phyloP scores from a whole-genome alignment of 345 rosid species.

The Eucalyptus marginata region DNA sequence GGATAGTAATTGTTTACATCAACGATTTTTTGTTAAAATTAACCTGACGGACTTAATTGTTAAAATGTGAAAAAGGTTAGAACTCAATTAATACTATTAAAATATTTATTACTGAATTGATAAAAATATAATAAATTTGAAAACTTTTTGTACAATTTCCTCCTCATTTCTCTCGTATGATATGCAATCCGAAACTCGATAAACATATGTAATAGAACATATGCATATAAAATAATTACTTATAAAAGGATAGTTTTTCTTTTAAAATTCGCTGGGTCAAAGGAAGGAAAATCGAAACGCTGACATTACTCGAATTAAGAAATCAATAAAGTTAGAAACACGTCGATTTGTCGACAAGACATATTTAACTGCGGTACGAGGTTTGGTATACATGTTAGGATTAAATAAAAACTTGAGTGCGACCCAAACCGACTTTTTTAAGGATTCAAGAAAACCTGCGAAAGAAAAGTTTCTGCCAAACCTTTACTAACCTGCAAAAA shows the following conservation, averaged over 20 bases:
- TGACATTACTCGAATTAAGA: background rate
- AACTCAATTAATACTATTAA: no score
- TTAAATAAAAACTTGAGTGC: background rate
- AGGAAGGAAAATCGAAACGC: background rate
- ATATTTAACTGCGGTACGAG: background rate
- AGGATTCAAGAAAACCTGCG: background rate
- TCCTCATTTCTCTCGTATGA: background rate
- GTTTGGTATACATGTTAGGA: background rate
- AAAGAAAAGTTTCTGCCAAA: background rate
- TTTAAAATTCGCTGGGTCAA: background rate
- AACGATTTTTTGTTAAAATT: no score
- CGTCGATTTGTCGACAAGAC: background rate
- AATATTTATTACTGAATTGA: no score
- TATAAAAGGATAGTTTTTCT: background rate
- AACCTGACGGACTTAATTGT: rapidly evolving
- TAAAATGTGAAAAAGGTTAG: no score
- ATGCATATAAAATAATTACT: background rate
- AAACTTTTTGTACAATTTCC: no score
- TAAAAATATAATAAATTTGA: no score
- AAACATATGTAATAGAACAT: background rate
- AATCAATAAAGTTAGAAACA: background rate
- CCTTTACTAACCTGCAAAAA: background rate
- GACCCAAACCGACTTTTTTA: background rate
- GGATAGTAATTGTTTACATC: rapidly evolving
- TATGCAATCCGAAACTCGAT: background rate